Evolutionary conservation across 495 filamentous ascomycete species (phyloP).

Genomic region (Sordaria brevicollis): DNA sequence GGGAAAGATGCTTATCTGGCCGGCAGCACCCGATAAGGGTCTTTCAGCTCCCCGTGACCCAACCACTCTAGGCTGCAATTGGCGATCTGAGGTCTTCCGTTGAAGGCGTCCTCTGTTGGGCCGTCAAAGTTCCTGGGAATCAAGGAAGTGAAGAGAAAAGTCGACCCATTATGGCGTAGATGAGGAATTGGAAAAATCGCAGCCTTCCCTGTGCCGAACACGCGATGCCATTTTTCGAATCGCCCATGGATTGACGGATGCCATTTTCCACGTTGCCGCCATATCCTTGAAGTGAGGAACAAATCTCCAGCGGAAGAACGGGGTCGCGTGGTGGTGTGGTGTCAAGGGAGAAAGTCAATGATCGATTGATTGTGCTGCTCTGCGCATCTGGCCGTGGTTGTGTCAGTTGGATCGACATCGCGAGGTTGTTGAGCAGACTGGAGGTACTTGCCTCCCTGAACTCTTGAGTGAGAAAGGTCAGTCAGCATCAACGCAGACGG

Average conservation of each 20-base stretch:
- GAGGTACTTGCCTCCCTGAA: too few species aligned
- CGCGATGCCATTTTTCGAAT: neutral
- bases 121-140: neutral
- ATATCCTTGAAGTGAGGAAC: neutral
- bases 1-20: neutral
- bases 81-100: neutral
- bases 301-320: neutral
- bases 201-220: neutral
- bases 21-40: neutral
- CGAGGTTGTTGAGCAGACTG: neutral
- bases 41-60: neutral
- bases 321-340: neutral
- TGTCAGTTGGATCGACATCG: neutral
- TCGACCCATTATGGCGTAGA: neutral
- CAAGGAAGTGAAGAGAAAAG: neutral
- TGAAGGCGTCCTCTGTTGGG: neutral
- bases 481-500: too few species aligned
- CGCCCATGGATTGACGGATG: neutral
- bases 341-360: neutral
- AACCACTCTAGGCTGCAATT: neutral
- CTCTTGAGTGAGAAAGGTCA: too few species aligned
- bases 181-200: neutral
- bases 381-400: neutral
- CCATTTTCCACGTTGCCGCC: neutral
- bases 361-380: neutral